Evolutionary conservation across 2,329 filamentous ascomycete genomes (phyloP), one percentile per base, ranked within the genome.

Genomic region (Cladosporium colombiae): DNA sequence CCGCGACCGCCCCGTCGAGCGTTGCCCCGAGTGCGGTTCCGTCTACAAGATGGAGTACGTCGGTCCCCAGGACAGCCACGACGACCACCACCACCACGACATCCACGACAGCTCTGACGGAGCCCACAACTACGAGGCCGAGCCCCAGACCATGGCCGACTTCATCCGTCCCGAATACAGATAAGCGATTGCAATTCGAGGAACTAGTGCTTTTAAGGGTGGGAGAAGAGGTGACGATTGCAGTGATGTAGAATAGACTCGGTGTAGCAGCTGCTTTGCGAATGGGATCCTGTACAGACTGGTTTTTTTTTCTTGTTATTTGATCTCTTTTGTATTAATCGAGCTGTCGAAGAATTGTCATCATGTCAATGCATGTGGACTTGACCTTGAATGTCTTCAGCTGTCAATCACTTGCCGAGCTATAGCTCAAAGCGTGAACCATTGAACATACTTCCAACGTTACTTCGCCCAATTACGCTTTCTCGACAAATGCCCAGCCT

Each of bases 11-110:
- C 95, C 95, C 66, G 81, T 97, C 74, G 92, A 96, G 85, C 92
- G 95, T 80, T 99, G 95, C 89, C 89, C 89, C 77, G 95, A 99
- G 86, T 99, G 95, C 83, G 95, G 95, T 73, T 92, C 89, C 80
- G 92, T 95, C 73, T 93, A 96, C 86, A 96, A 97, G 89, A 95
- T 98, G 91, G 90, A 97, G 79, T 99, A 97, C 81, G 83, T 97
- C 72, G 95, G 95, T 68, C 89, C 93, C 61, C 80, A 89, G 78
- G 91, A 95, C 71, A 89, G 93, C 78, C 81, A 84, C 75, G 86
- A 91, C 79, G 81, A 83, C 73, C 82, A 80, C 69, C 72, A 69
- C 44, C 70, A 66, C 46, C 72, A 88, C 77, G 77, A 76, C 67
- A 87, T 87, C 77, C 85, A 88, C 74, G 69, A 68, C 55, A 73